Evolutionary conservation across 2,329 filamentous ascomycete species (phyloP), one percentile per base, ranked within the genome.

Genomic region (Domatiomyces catenatus): DNA sequence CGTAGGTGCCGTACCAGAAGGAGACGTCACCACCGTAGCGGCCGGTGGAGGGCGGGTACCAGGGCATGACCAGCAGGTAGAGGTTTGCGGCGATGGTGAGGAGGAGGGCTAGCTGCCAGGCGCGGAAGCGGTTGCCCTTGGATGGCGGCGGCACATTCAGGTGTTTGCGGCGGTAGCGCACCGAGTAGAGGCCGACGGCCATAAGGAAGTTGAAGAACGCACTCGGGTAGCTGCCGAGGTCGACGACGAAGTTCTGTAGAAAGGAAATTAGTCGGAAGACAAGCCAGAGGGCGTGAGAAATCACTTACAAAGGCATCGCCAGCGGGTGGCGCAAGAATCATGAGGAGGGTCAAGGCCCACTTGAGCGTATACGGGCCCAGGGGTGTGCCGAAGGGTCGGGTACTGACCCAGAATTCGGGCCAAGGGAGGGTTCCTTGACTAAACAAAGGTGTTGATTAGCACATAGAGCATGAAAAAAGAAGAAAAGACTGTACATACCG

Each of bases 1-100:
- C 74, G 57, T 86, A 85, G 0, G 81, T 85, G 1, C 73, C 81
- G 56, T 86, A 87, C 77, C 79, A 86, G 64, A 87, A 86, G 49
- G 75, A 81, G 1, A 85, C 81, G 50, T 81, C 76, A 0, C 81
- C 82, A 0, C 74, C 77, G 32, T 75, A 73, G 0, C 68, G 67
- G 0, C 82, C 82, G 0, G 69, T 73, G 0, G 70, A 68, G 0
- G 83, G 83, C 1, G 82, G 83, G 56, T 79, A 82, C 83, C 82
- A 86, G 0, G 83, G 82, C 72, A 84, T 83, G 15, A 80, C 71
- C 1, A 86, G 65, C 44, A 84, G 66, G 52, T 79, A 85, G 0
- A 80, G 50, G 48, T 83, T 75, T 0, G 79, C 66, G 0, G 77
- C 61, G 45, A 81, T 72, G 47, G 73, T 78, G 63, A 86, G 83